Conservation (phyloP, 2,329 filamentous ascomycete species). For the Aspergillus arachidicola region DNA sequence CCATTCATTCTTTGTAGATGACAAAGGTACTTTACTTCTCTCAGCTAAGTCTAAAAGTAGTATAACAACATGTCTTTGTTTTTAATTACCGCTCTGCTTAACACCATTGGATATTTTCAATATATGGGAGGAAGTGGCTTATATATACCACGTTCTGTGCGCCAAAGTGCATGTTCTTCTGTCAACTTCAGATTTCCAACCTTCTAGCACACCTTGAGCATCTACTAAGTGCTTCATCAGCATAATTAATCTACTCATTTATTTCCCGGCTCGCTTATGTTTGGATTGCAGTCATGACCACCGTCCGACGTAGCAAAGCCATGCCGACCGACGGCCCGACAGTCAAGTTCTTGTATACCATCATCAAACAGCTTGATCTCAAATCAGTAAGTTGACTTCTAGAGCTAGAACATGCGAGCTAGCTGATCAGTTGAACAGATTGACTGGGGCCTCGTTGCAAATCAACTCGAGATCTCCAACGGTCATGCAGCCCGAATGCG, state of each 20-base stretch:
- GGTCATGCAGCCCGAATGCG: slow-evolving; percentile 62
- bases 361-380: slow-evolving; percentile 58
- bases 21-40: not conserved
- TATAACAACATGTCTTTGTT: not conserved
- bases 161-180: slow-evolving; percentile 15
- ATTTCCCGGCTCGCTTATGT: not conserved
- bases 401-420: not conserved
- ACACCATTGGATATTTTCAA: not conserved
- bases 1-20: not conserved
- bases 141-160: slow-evolving; percentile 20
- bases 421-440: slow-evolving; percentile 40
- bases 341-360: slow-evolving; percentile 57
- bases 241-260: not conserved
- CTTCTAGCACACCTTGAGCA: not conserved
- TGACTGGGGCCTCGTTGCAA: slow-evolving; percentile 57
- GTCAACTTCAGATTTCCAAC: slow-evolving; percentile 8
- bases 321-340: slow-evolving; percentile 54
- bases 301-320: slow-evolving; percentile 43
- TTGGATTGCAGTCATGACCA: slow-evolving; percentile 27
- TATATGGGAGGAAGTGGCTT: not conserved
- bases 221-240: not conserved
- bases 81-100: not conserved
- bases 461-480: slow-evolving; percentile 55
- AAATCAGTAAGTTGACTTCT: slow-evolving; percentile 47
- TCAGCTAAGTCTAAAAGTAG: not conserved